phyloP scores from a whole-genome alignment of 768 basidiomycete species.

The Pleurotus sapidus region DNA sequence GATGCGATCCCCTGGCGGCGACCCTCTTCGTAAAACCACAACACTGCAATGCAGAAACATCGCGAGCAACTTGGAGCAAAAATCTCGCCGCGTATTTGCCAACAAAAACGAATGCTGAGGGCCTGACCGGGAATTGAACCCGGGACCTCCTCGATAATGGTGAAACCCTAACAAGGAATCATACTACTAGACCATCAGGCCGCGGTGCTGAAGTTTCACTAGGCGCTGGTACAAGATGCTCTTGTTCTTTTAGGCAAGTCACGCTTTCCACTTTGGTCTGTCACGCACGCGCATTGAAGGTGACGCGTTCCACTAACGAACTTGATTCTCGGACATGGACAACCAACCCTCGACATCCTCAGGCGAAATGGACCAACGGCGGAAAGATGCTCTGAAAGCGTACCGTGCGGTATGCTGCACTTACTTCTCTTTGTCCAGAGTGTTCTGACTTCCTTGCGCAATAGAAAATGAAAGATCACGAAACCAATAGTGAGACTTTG shows the following conservation, averaged over 20 bases:
- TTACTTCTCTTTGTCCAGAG: not conserved
- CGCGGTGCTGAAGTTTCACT: constrained; percentile 9
- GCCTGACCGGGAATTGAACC: constrained; percentile 75
- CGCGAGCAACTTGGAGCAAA: not conserved
- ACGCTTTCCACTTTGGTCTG: no score
- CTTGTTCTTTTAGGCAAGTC: no score
- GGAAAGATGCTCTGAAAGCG: constrained; percentile 68
- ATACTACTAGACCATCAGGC: constrained; percentile 66
- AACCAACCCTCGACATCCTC: constrained; percentile 54
- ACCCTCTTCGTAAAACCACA: not conserved
- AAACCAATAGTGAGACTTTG: constrained; percentile 79
- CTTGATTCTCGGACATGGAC: constrained; percentile 29
- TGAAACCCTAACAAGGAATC: constrained; percentile 57
- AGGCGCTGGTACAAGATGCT: no score
- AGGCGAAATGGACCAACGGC: constrained; percentile 63
- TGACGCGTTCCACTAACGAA: not conserved
- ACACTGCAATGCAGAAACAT: not conserved
- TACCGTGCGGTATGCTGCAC: constrained; percentile 67
- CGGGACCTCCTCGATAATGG: constrained; percentile 68
- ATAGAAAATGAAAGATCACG: constrained; percentile 95
- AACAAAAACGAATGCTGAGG: not conserved
- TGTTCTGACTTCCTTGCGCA: not conserved
- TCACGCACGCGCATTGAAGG: not conserved
- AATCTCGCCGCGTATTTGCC: no score
- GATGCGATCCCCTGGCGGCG: no score